Percentiles rank a stretch among this genome's conserved stretches.
These are phyloP conservation scores for Penicillium cataractarum DNA, from an alignment of 495 filamentous ascomycete species.

Conservation along the genomic window DNA sequence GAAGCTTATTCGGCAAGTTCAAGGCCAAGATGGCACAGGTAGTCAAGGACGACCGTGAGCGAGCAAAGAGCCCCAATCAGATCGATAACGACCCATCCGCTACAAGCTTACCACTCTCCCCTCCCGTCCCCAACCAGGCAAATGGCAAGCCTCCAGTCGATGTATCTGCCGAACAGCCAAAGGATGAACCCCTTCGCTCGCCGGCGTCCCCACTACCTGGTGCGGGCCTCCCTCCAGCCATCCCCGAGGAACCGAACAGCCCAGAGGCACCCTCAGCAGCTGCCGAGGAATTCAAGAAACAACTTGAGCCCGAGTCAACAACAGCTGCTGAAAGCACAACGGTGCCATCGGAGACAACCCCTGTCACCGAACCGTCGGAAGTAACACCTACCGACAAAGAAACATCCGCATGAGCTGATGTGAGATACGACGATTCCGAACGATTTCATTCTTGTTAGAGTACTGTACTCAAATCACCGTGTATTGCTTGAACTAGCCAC, in stretches of 20 bases:
- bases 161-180: constrained; percentile 24
- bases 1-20: constrained; percentile 80
- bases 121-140: constrained; percentile 17
- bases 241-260: constrained; percentile 46
- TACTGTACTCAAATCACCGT: not conserved
- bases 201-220: constrained; percentile 41
- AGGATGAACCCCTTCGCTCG: constrained; percentile 29
- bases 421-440: constrained; percentile 3
- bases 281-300: constrained; percentile 1
- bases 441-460: not conserved
- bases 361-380: not conserved
- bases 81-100: constrained; percentile 36
- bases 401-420: constrained; percentile 3
- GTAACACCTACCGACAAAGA: constrained; percentile 15
- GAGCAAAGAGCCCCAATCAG: constrained; percentile 57
- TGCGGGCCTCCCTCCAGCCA: constrained; percentile 41
- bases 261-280: constrained; percentile 29
- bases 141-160: constrained; percentile 36
- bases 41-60: constrained; percentile 62
- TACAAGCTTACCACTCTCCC: constrained; percentile 34
- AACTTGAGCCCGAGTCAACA: not conserved
- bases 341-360: not conserved
- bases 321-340: not conserved
- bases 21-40: constrained; percentile 81
- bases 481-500: constrained; percentile 10